Percentiles rank a stretch among this genome's conserved stretches.
Evolutionary conservation across 208 protist species (phyloP).

Genomic region (Leishmania turanica): DNA sequence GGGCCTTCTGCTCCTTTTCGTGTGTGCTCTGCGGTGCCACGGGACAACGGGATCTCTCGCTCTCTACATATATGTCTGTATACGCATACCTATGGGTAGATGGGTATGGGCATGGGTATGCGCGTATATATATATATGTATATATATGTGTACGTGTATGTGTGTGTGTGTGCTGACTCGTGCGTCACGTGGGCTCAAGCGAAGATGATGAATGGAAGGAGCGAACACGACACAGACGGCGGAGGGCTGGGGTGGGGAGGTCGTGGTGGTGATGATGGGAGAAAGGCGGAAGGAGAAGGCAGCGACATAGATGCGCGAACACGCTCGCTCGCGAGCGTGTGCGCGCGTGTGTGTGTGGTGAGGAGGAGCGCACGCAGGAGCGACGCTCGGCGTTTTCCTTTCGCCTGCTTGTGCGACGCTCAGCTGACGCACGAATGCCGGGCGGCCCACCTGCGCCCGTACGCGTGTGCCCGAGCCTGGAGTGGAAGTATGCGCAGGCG

Average conservation of each 20-base stretch:
- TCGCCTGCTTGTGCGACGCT: neutral
- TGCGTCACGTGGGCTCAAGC: neutral
- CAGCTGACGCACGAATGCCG: neutral
- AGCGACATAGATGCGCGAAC: neutral
- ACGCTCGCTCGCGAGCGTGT: neutral
- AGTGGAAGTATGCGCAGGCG: no score
- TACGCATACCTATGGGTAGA: no score
- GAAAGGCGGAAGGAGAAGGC: neutral
- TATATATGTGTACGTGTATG: neutral
- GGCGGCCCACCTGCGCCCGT: neutral
- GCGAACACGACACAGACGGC: constrained; percentile 10
- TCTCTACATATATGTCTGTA: no score
- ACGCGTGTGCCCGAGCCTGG: neutral
- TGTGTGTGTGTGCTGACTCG: neutral
- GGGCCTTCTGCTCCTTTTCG: no score
- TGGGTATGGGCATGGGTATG: no score
- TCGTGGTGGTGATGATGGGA: neutral
- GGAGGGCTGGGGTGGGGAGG: neutral
- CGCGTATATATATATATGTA: no score
- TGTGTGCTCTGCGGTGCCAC: no score
- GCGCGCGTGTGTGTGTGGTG: neutral
- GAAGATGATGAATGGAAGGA: constrained; percentile 7
- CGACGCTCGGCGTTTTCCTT: neutral
- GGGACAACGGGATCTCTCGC: no score
- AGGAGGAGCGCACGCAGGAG: no score